These are phyloP conservation scores for Eimeria tenella DNA, from an alignment of 169 alveolate species.

Conservation along the genomic window DNA sequence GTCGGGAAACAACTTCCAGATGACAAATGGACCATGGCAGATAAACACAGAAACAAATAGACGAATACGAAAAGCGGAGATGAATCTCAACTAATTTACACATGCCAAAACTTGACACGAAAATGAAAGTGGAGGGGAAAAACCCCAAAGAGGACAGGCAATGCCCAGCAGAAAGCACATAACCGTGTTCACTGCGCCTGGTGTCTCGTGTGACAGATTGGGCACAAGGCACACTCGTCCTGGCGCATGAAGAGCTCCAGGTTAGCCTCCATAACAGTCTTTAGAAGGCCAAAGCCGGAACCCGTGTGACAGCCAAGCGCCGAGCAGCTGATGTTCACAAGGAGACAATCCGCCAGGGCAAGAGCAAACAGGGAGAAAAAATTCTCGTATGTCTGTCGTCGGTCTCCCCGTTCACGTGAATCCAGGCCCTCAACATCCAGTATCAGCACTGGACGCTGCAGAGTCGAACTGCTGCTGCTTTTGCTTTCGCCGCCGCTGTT, in stretches of 20 bases:
- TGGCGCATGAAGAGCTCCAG: constrained; percentile 87
- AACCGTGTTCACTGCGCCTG: background rate
- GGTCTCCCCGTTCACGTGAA: constrained; percentile 92
- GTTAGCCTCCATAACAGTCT: constrained; percentile 92
- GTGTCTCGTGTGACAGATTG: background rate
- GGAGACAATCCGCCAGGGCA: constrained; percentile 93
- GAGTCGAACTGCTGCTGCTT: background rate
- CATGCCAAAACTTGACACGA: background rate
- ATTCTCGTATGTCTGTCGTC: constrained; percentile 92
- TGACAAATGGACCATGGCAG: no score
- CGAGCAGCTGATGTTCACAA: constrained; percentile 91
- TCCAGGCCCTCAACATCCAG: constrained; percentile 95
- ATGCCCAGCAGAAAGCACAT: background rate
- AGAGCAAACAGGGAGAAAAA: constrained; percentile 91
- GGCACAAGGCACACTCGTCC: background rate
- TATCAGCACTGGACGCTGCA: constrained; percentile 82
- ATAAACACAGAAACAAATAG: background rate
- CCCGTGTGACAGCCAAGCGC: constrained; percentile 91
- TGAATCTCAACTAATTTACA: no score
- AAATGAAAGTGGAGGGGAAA: background rate
- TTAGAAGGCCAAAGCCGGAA: constrained; percentile 92
- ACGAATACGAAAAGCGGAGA: no score
- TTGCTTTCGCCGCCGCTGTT: background rate
- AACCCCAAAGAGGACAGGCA: background rate
- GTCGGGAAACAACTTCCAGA: no score